A percentile compares a stretch with the other conserved stretches of the same genome.
Evolutionary conservation across 2,329 filamentous ascomycete species (phyloP).

Genomic region (Polytolypa hystricis): DNA sequence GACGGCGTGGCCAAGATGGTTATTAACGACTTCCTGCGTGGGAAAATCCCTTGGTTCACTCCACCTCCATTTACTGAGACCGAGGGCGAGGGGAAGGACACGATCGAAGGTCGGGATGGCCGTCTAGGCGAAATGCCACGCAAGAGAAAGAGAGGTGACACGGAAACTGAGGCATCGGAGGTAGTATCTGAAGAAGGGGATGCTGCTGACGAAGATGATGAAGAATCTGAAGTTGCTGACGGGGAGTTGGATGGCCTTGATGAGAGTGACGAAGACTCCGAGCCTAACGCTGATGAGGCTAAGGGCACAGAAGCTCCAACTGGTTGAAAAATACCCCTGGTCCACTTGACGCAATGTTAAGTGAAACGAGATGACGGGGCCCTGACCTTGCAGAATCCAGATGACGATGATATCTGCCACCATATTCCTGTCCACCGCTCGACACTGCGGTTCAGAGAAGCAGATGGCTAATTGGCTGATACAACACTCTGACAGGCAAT

Average conservation of each 20-base stretch:
- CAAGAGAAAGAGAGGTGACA: constrained; percentile 61
- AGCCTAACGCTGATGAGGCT: neutral
- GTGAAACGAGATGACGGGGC: too few relatives aligned
- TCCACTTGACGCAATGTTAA: too few relatives aligned
- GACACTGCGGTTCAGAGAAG: too few relatives aligned
- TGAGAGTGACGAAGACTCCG: constrained; percentile 31
- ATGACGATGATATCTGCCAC: too few relatives aligned
- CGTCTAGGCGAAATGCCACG: constrained; percentile 72
- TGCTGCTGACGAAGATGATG: constrained; percentile 23
- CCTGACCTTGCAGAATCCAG: too few relatives aligned
- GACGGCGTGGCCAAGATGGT: constrained; percentile 96
- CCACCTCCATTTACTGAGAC: constrained; percentile 55
- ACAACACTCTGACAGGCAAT: too few relatives aligned
- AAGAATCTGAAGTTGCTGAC: constrained; percentile 29
- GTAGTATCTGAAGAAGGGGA: constrained; percentile 19
- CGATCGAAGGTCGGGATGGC: constrained; percentile 61
- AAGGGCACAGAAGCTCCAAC: neutral
- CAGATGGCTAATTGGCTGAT: too few relatives aligned
- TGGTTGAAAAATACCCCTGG: constrained; percentile 3
- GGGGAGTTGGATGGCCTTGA: constrained; percentile 34
- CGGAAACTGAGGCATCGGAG: constrained; percentile 24
- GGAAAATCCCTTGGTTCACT: constrained; percentile 94
- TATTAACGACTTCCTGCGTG: constrained; percentile 87
- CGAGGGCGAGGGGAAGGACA: constrained; percentile 35
- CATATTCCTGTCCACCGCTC: too few relatives aligned